These are phyloP conservation scores for Xanthoconium stramineum DNA, from an alignment of 768 basidiomycete species.

Conservation along the genomic window DNA sequence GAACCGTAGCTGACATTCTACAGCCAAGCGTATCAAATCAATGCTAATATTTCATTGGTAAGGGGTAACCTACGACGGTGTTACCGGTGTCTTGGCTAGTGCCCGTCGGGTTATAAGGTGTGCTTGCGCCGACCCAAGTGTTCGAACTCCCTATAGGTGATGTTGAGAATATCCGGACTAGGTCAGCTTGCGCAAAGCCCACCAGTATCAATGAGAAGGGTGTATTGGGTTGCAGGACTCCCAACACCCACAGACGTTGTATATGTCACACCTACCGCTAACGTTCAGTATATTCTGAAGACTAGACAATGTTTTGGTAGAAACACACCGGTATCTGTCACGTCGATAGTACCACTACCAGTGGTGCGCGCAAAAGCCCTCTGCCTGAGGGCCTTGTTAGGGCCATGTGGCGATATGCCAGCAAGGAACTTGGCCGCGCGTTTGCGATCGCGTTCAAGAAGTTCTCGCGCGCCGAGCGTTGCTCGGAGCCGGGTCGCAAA, in stretches of 20 bases:
- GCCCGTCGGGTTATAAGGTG: conserved; percentile 42
- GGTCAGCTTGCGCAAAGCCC: conserved; percentile 2
- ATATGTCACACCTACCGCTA: conserved; percentile 46
- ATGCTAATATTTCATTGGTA: neutral
- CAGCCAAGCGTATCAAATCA: neutral
- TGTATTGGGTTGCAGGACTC: conserved; percentile 45
- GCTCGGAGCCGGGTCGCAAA: conserved; percentile 44
- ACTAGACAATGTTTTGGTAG: neutral
- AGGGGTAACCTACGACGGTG: conserved; percentile 30
- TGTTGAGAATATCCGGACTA: neutral
- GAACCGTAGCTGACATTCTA: conserved; percentile 55
- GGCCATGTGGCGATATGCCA: conserved; percentile 54
- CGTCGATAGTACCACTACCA: conserved; percentile 41
- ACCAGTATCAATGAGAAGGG: conserved; percentile 59
- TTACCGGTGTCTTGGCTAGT: conserved; percentile 43
- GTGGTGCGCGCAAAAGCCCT: conserved; percentile 8
- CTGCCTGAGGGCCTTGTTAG: conserved; percentile 30
- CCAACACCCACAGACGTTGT: conserved; percentile 52
- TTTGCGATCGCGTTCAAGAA: conserved; percentile 51
- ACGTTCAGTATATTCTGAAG: neutral
- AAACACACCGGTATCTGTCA: conserved; percentile 48
- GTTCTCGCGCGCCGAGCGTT: conserved; percentile 40
- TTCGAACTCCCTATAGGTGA: conserved; percentile 39
- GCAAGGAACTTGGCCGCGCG: conserved; percentile 55
- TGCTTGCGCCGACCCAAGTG: conserved; percentile 56